These are phyloP conservation scores for Beauveria rudraprayagi DNA, from an alignment of 2,329 filamentous ascomycete genomes.

Conservation along the genomic window DNA sequence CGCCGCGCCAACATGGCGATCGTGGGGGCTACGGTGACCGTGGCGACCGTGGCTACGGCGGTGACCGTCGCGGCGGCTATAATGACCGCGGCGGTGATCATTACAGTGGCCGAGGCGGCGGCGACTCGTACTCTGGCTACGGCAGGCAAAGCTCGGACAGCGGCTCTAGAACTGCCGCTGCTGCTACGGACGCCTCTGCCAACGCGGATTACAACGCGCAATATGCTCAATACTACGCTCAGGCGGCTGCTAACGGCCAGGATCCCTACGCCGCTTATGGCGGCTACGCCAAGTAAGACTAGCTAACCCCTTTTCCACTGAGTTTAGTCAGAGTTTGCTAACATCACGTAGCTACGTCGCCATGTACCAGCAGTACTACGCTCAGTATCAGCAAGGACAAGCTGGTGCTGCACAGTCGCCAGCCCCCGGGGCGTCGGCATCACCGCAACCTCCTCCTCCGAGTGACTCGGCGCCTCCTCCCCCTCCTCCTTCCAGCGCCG, in stretches of 20 bases:
- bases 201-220: slow-evolving; percentile 63
- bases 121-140: slow-evolving; percentile 21
- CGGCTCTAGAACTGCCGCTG: slow-evolving; percentile 29
- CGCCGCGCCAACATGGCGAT: slow-evolving; percentile 56
- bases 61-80: slow-evolving; percentile 30
- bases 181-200: slow-evolving; percentile 19
- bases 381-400: slow-evolving; percentile 29
- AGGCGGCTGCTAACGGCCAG: slow-evolving; percentile 31
- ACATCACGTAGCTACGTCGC: slow-evolving; percentile 46
- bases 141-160: slow-evolving; percentile 22
- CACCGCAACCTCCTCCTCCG: slow-evolving; percentile 50
- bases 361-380: slow-evolving; percentile 67
- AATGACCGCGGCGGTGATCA: slow-evolving; percentile 30
- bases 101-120: slow-evolving; percentile 24
- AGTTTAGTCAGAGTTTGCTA: slow-evolving; percentile 13
- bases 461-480: slow-evolving; percentile 56
- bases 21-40: slow-evolving; percentile 35
- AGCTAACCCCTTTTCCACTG: not conserved
- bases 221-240: slow-evolving; percentile 71
- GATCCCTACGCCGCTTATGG: slow-evolving; percentile 90
- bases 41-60: slow-evolving; percentile 30
- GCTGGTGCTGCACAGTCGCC: slow-evolving; percentile 19
- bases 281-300: slow-evolving; percentile 66
- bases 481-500: slow-evolving; percentile 46
- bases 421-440: slow-evolving; percentile 32